Evolutionary conservation across 2,329 filamentous ascomycete species (phyloP), one percentile per base, ranked within the genome.

Genomic region (Cryphonectria parasitica): DNA sequence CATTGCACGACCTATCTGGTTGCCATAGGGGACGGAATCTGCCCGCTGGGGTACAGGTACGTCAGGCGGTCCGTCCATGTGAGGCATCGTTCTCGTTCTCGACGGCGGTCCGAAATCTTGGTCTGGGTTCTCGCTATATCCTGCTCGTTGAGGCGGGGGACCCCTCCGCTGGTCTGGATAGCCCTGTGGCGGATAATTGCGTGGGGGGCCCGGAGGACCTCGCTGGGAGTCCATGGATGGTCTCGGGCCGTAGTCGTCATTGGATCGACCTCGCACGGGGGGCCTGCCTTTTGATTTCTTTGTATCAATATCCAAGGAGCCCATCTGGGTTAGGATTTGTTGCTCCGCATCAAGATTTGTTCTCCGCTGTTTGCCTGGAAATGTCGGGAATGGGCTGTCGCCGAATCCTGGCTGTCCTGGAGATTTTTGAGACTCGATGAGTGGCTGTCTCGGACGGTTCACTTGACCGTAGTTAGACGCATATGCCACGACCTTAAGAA

Each of bases 1-100:
- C 71, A 83, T 79, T 63, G 80, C 82, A 62, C 82, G 82, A 25
- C 83, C 84, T 72, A 79, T 77, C 63, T 82, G 80, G 10, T 81
- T 83, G 74, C 83, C 83, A 64, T 84, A 85, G 1, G 86, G 83
- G 58, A 81, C 83, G 63, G 82, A 84, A 58, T 83, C 85, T 70
- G 78, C 79, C 41, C 82, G 80, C 54, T 79, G 80, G 31, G 75
- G 76, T 41, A 78, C 81, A 28, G 77, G 77, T 17, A 73, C 77
- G 64, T 79, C 77, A 8, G 76, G 77, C 78, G 81, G 70, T 25
- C 66, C 82, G 45, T 82, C 79, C 74, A 82, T 79, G 69, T 86
- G 83, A 3, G 88, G 88, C 86, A 90, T 88, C 6, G 89, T 91
- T 84, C 86, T 87, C 70, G 88, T 90, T 74, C 89, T 83, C n/a